Base-by-base conservation (phyloP, 768 basidiomycete species). In the Suillus bovinus region DNA sequence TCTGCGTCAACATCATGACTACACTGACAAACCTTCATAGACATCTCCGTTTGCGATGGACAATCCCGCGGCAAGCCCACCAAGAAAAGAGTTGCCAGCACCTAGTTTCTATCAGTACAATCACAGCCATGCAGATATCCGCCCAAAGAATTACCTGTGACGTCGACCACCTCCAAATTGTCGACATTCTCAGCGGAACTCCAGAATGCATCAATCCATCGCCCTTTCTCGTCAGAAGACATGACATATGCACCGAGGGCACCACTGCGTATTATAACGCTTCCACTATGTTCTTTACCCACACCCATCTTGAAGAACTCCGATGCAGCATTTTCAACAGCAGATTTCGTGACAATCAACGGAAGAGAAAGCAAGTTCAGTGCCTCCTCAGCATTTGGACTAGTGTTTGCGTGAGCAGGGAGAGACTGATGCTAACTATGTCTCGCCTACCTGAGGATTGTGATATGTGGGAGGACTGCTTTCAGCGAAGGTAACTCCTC, bases 21-120 rank as follows among this genome's bases (percentile, higher is more conserved):
- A 64, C 49, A 61, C 31, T 61, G 27, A 72, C 76, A 62, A 62
- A 93, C 94, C 91, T 80, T 86, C 76, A 55, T 80, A 80, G n/a
- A 91, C 72, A 70, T 93, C 82, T 2, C 83, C 84, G 44, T 81
- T 69, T 49, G 82, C 77, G 57, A 86, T 67, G 22, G 76, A 65
- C 57, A 94, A 71, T 0, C 93, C 93, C 22, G 91, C 93, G 13
- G 86, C 86, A 16, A 95, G 80, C 7, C 93, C 93, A 16, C 93
- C 93, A 27, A 96, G 79, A 73, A 96, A 96, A 63, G 86, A 83
- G 72, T 96, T 96, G 17, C 94, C 94, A n/a, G 93, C 94, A 49
- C 94, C 92, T 93, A 65, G 27, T 41, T 64, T 34, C 44, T 54
- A 59, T 66, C 61, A 60, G 62, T 20, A 56, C 39, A 4, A 39